Conservation (phyloP, 805 yeast species). For the Candida xiaguanensis region DNA sequence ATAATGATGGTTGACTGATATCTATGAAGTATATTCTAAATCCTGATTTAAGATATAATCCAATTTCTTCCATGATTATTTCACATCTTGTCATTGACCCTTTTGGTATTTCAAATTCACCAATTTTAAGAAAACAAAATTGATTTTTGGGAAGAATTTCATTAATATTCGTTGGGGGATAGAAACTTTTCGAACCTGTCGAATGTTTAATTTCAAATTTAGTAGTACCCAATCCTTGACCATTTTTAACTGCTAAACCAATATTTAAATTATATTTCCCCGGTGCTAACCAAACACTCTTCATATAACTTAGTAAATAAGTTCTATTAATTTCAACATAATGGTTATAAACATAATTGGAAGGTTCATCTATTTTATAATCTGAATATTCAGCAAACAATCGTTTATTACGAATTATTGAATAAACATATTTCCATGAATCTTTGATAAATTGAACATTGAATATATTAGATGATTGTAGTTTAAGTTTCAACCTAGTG, state of each 20-base stretch:
- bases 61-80: slow-evolving; percentile 54
- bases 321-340: slow-evolving; percentile 48
- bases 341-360: slow-evolving; percentile 39
- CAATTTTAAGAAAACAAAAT: slow-evolving; percentile 49
- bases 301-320: slow-evolving; percentile 44
- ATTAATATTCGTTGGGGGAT: slow-evolving; percentile 54
- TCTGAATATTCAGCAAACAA: slow-evolving; percentile 47
- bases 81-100: slow-evolving; percentile 32
- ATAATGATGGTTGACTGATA: slow-evolving; percentile 35
- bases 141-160: slow-evolving; percentile 54
- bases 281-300: slow-evolving; percentile 43
- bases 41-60: slow-evolving; percentile 50
- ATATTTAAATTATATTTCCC: slow-evolving; percentile 50
- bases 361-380: slow-evolving; percentile 46
- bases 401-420: slow-evolving; percentile 48
- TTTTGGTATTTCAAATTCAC: slow-evolving; percentile 39
- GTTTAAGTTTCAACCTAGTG: slow-evolving; percentile 25
- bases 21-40: slow-evolving; percentile 45
- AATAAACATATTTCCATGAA: slow-evolving; percentile 54
- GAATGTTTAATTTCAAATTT: slow-evolving; percentile 44
- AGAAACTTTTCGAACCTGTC: slow-evolving; percentile 36
- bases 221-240: slow-evolving; percentile 57
- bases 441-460: slow-evolving; percentile 38
- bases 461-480: slow-evolving; percentile 21
- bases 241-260: slow-evolving; percentile 50